A percentile compares a stretch with the other conserved stretches of the same genome.
Conservation (phyloP, 2,329 filamentous ascomycete genomes). For the Nothophaeocryptopus gaeumannii region DNA sequence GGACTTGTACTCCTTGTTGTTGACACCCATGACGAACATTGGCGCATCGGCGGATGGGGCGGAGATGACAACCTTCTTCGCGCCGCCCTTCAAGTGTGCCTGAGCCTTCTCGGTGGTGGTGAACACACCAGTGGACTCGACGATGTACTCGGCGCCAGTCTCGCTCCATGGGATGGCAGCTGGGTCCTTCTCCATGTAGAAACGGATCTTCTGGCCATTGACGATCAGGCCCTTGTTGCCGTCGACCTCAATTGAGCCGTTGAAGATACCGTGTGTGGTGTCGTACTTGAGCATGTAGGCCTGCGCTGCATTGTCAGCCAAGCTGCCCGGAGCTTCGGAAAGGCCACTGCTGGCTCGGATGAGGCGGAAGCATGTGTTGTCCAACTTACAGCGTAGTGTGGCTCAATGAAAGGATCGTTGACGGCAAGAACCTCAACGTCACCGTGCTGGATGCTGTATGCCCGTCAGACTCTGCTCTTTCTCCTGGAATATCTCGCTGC, state of each 20-base stretch:
- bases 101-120: constrained; percentile 95
- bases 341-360: not conserved
- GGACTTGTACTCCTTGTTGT: constrained; percentile 88
- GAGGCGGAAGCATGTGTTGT: not conserved
- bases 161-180: constrained; percentile 84
- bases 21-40: constrained; percentile 99
- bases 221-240: constrained; percentile 72
- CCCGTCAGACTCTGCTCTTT: constrained; percentile 16
- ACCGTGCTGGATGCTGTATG: constrained; percentile 69
- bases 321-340: constrained; percentile 3
- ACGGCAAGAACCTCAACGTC: constrained; percentile 92
- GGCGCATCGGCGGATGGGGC: constrained; percentile 91
- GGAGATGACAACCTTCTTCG: constrained; percentile 89
- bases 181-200: constrained; percentile 92
- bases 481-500: constrained; percentile 1
- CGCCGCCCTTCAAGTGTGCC: constrained; percentile 91
- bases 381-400: constrained; percentile 86
- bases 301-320: constrained; percentile 46
- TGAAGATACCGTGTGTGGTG: constrained; percentile 94
- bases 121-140: constrained; percentile 99
- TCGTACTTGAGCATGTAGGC: constrained; percentile 99
- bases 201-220: constrained; percentile 92
- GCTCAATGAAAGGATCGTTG: constrained; percentile 99
- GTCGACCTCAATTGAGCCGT: constrained; percentile 77
- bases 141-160: constrained; percentile 85